These are phyloP conservation scores for Podila verticillata DNA, from an alignment of 192 early-diverging fungal genomes.

Conservation along the genomic window DNA sequence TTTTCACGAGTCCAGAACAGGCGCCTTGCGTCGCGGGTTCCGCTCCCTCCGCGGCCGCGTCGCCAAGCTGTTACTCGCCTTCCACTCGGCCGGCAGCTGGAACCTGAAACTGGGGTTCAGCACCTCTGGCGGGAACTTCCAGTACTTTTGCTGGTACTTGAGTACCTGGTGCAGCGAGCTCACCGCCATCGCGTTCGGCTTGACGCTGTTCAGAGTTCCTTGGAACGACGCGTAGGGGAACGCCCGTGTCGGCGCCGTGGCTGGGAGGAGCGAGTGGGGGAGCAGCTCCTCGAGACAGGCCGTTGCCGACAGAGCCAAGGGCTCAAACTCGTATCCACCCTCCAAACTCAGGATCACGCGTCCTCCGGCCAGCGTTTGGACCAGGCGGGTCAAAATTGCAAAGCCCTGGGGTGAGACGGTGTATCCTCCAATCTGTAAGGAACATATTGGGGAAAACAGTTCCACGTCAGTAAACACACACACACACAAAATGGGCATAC, in stretches of 20 bases:
- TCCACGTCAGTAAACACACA: neutral
- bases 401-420: slow-evolving; percentile 72
- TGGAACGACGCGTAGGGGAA: slow-evolving; percentile 51
- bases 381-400: slow-evolving; percentile 71
- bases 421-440: slow-evolving; percentile 69
- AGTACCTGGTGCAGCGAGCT: slow-evolving; percentile 48
- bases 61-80: slow-evolving; percentile 54
- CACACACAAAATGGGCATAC: neutral
- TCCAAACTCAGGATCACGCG: slow-evolving; percentile 74
- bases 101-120: slow-evolving; percentile 54
- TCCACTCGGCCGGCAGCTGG: slow-evolving; percentile 58
- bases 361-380: slow-evolving; percentile 71
- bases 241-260: slow-evolving; percentile 33
- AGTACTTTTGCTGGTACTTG: slow-evolving; percentile 55
- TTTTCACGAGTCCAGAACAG: neutral
- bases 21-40: slow-evolving; percentile 26
- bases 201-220: slow-evolving; percentile 56
- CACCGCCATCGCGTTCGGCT: slow-evolving; percentile 57
- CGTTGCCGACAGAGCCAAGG: slow-evolving; percentile 51
- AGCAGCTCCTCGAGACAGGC: slow-evolving; percentile 56
- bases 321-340: slow-evolving; percentile 63
- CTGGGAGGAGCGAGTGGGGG: slow-evolving; percentile 31
- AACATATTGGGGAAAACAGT: neutral
- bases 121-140: slow-evolving; percentile 57
- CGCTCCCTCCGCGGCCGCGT: slow-evolving; percentile 55